Evolutionary conservation across 306 rosid species (phyloP).

Genomic region (Herpetospermum pedunculosum): DNA sequence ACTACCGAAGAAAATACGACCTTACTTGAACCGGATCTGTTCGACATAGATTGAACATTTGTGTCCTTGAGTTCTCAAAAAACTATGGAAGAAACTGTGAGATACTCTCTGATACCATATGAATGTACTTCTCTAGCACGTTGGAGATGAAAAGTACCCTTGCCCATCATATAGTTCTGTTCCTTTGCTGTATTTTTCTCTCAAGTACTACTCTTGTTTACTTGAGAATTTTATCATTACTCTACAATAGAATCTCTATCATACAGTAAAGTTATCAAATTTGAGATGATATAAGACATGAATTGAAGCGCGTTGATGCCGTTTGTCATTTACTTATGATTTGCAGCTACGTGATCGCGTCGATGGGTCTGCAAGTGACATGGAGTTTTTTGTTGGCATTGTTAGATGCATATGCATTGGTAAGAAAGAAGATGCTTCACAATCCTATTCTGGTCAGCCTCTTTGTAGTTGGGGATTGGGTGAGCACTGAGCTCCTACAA

Average conservation of each 20-base stretch:
- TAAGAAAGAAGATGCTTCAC: conserved; percentile 64
- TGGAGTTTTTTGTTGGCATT: conserved; percentile 74
- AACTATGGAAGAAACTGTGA: background rate
- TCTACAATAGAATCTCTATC: background rate
- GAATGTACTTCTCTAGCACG: background rate
- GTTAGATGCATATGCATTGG: conserved; percentile 66
- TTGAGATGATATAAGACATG: background rate
- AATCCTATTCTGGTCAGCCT: conserved; percentile 76
- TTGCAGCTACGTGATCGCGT: conserved; percentile 75
- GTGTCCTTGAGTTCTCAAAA: no score
- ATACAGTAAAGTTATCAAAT: background rate
- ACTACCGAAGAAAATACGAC: no score
- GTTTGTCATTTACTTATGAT: conserved; percentile 7
- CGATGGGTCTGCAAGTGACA: conserved; percentile 79
- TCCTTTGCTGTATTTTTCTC: background rate
- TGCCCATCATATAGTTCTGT: background rate
- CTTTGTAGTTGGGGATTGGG: conserved; percentile 93
- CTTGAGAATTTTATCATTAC: background rate
- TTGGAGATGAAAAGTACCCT: background rate
- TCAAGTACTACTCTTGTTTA: background rate
- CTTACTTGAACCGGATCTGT: no score
- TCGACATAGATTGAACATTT: no score
- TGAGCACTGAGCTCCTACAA: conserved; percentile 44
- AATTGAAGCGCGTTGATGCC: background rate
- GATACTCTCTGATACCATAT: background rate